These are phyloP conservation scores for Candida caryicola DNA, from an alignment of 805 yeast genomes.

Conservation along the genomic window DNA sequence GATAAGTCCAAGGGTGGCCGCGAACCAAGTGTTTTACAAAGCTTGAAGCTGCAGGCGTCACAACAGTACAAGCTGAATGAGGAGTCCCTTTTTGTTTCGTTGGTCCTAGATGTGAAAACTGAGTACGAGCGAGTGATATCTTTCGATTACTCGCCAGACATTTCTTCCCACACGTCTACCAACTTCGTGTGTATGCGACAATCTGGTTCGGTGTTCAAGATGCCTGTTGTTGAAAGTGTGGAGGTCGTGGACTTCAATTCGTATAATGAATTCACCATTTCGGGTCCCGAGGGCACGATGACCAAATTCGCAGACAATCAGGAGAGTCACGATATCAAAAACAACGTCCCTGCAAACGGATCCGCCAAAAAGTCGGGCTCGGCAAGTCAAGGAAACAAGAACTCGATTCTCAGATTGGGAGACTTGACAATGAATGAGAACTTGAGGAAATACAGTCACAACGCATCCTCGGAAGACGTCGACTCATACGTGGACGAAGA, in stretches of 20 bases:
- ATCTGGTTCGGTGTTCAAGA: conserved; percentile 81
- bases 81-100: conserved; percentile 69
- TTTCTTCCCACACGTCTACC: conserved; percentile 47
- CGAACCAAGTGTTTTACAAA: conserved; percentile 13
- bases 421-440: conserved; percentile 11
- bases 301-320: conserved; percentile 40
- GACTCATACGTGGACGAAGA: conserved; percentile 34
- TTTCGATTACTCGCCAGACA: conserved; percentile 74
- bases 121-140: conserved; percentile 80
- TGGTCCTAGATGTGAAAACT: conserved; percentile 71
- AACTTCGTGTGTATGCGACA: conserved; percentile 85
- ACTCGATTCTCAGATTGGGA: neutral
- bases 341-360: neutral
- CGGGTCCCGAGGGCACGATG: conserved; percentile 57
- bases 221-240: conserved; percentile 69
- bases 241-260: conserved; percentile 65
- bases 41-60: conserved; percentile 35
- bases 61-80: conserved; percentile 38
- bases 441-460: conserved; percentile 14
- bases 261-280: conserved; percentile 58
- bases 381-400: neutral
- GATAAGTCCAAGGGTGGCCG: neutral
- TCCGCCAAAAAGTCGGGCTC: neutral
- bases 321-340: neutral
- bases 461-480: conserved; percentile 22